phyloP scores from a whole-genome alignment of 1,284 basidiomycete species.

The Marasmius fiardii region DNA sequence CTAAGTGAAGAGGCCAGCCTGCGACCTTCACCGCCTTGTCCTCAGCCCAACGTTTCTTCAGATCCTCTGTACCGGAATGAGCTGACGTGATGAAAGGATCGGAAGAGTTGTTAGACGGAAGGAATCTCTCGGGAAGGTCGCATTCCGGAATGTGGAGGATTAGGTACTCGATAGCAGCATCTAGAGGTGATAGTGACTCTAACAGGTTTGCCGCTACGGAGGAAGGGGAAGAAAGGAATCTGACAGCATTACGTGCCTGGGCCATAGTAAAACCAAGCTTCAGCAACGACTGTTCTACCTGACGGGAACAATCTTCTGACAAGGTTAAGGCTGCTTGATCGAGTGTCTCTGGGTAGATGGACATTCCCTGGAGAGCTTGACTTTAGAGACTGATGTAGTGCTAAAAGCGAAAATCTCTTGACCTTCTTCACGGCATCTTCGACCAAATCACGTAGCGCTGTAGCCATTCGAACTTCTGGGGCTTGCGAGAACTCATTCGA shows the following conservation, averaged over 20 bases:
- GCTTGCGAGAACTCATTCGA: slow-evolving; percentile 59
- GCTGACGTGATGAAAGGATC: slow-evolving; percentile 63
- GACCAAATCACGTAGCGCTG: slow-evolving; percentile 72
- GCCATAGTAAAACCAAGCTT: slow-evolving; percentile 51
- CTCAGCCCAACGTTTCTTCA: slow-evolving; percentile 79
- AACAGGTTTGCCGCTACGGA: slow-evolving; percentile 50
- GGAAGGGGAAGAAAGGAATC: slow-evolving; percentile 53
- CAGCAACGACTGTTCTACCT: slow-evolving; percentile 43
- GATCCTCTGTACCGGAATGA: slow-evolving; percentile 57
- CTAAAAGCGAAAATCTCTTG: slow-evolving; percentile 7
- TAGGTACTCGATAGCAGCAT: slow-evolving; percentile 75
- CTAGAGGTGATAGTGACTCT: slow-evolving; percentile 44
- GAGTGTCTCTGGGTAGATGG: slow-evolving; percentile 50
- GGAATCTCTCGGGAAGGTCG: slow-evolving; percentile 66
- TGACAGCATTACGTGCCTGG: slow-evolving; percentile 48
- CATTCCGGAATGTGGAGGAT: slow-evolving; percentile 77
- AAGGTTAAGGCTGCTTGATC: slow-evolving; percentile 44
- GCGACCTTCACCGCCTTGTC: slow-evolving; percentile 83
- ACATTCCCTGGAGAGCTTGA: slow-evolving; percentile 38
- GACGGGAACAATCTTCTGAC: slow-evolving; percentile 38
- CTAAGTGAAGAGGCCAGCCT: slow-evolving; percentile 77
- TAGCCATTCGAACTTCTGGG: slow-evolving; percentile 87
- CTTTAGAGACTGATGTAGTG: slow-evolving; percentile 7
- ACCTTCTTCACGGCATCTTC: slow-evolving; percentile 84
- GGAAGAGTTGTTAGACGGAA: slow-evolving; percentile 63